Conservation (phyloP, 2,329 filamentous ascomycete genomes). For the Botrytis byssoidea region DNA sequence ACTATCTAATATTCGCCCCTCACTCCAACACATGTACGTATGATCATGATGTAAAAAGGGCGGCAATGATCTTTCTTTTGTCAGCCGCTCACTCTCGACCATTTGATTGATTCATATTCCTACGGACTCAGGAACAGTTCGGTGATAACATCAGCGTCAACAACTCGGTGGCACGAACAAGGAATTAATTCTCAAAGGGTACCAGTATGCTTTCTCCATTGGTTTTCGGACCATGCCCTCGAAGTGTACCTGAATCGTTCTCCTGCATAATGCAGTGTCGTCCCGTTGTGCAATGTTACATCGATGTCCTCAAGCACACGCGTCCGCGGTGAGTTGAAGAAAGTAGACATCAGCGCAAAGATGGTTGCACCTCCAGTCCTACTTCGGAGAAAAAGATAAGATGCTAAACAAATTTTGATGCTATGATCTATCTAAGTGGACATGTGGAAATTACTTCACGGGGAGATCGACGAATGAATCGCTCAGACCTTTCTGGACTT, state of each 20-base stretch:
- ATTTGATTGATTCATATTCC: background rate
- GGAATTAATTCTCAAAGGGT: background rate
- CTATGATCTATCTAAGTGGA: background rate
- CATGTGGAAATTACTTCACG: conserved; percentile 2
- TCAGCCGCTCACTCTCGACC: background rate
- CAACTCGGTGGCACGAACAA: background rate
- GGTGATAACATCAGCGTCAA: conserved; percentile 7
- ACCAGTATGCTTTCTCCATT: background rate
- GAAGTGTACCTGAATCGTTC: background rate
- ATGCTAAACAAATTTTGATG: background rate
- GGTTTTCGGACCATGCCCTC: background rate
- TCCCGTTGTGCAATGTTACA: conserved; percentile 1
- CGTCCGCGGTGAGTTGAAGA: background rate
- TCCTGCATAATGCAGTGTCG: background rate
- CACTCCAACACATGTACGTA: background rate
- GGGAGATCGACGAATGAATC: background rate
- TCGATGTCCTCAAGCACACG: background rate
- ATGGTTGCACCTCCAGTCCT: background rate
- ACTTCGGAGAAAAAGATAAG: conserved; percentile 14
- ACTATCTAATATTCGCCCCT: background rate
- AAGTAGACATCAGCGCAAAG: background rate
- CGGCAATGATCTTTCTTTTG: background rate
- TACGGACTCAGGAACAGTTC: background rate
- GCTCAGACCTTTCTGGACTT: conserved; percentile 6
- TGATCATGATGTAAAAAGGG: background rate